Evolutionary conservation across 2,329 filamentous ascomycete genomes (phyloP), one percentile per base, ranked within the genome.

Genomic region (Stagonosporopsis tanaceti): DNA sequence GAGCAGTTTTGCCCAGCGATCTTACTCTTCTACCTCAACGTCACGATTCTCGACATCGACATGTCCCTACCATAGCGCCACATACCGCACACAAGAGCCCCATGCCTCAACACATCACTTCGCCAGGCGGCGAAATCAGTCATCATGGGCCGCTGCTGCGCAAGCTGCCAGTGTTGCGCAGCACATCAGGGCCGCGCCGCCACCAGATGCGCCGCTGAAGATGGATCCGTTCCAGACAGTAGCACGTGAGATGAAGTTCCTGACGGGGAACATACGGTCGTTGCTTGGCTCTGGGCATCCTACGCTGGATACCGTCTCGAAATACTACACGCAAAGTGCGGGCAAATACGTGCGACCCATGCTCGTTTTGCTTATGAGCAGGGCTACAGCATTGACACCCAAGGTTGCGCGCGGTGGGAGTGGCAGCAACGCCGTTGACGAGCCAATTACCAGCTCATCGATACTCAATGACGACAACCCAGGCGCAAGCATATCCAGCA

Each of bases 271-370:
- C 70, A 96, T 98, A 77, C 86, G 92, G 60, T 91, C 96, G 73
- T 83, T 98, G n/a, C 82, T 98, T 15, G 94, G 94, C 6, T 97
- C 93, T 0, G 94, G 94, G 6, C 94, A 99, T 74, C 95, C 95
- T 0, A 93, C 93, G 42, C 85, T 99, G 59, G 95, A 98, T 74
- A 93, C 92, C 39, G 94, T 93, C 27, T 93, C 95, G 50, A 99
- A 99, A 79, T 99, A 99, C 82, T 99, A 99, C 77, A 97, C 95
- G 22, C 91, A 94, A 71, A 91, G 91, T 58, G 93, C 98, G 82
- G 95, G 95, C 62, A 99, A 99, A 81, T 95, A 98, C 78, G 89
- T 99, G 67, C 89, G 95, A 65, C 95, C 95, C 28, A 86, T 97
- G 77, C 90, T 99, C 60, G 93, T 99, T 28, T 86, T 99, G 61